phyloP scores from a whole-genome alignment of 352 stramenopile species.

The Globisporangium polare region DNA sequence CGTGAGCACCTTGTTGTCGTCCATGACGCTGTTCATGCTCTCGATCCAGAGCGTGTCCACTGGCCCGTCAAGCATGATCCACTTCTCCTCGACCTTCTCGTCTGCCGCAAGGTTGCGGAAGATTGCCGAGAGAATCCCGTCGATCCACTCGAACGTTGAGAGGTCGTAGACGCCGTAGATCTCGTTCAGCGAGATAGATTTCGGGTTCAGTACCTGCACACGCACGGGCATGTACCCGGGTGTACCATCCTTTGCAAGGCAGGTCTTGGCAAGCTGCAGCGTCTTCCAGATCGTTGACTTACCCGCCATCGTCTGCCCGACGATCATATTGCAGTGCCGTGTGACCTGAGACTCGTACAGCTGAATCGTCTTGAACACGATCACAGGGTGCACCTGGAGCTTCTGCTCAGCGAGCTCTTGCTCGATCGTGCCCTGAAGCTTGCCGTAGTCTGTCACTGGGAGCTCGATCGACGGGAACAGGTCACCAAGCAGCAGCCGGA shows the following conservation, averaged over 20 bases:
- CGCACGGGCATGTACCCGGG: conserved; percentile 79
- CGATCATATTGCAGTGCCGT: conserved; percentile 93
- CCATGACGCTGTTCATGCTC: conserved; percentile 89
- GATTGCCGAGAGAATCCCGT: conserved; percentile 80
- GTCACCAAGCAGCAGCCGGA: conserved; percentile 86
- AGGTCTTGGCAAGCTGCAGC: conserved; percentile 66
- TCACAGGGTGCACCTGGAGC: conserved; percentile 86
- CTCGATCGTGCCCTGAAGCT: conserved; percentile 88
- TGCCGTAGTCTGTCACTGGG: conserved; percentile 88
- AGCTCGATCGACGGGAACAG: conserved; percentile 88
- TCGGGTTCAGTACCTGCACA: conserved; percentile 85
- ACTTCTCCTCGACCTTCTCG: conserved; percentile 81
- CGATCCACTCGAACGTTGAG: conserved; percentile 85
- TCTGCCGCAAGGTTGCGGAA: conserved; percentile 75
- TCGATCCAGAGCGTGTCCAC: conserved; percentile 90
- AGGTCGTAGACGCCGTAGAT: conserved; percentile 91
- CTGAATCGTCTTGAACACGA: conserved; percentile 95
- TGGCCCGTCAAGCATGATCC: conserved; percentile 86
- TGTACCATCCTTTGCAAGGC: conserved; percentile 67
- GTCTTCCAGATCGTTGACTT: conserved; percentile 89
- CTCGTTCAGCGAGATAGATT: conserved; percentile 87
- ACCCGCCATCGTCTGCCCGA: conserved; percentile 89
- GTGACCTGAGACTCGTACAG: conserved; percentile 94
- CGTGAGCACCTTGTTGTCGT: conserved; percentile 86
- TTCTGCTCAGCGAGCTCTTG: conserved; percentile 80